Conservation (phyloP, 164 flowering plant species). For the Magnolia kwangsiensis region DNA sequence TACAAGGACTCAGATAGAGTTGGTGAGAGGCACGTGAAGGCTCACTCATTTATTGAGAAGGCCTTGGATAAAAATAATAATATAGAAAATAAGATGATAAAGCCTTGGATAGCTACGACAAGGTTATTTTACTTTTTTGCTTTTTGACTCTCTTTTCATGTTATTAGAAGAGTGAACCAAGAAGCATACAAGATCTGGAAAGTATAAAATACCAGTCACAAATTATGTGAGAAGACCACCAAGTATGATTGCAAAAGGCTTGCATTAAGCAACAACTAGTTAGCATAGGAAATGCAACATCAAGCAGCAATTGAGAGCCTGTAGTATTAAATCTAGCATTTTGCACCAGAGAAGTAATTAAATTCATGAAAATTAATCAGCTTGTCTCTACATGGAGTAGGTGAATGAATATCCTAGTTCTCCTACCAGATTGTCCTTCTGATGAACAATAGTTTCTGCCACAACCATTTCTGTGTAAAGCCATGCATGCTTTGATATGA, state of each 20-base stretch:
- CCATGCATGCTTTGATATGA: conserved; percentile 91
- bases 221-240: background rate
- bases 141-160: too few species aligned
- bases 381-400: background rate
- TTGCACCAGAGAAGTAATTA: background rate
- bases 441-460: conserved; percentile 89
- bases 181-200: too few species aligned
- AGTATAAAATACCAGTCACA: background rate
- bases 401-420: background rate
- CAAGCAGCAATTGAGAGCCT: background rate
- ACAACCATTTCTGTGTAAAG: conserved; percentile 97
- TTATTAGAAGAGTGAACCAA: too few species aligned
- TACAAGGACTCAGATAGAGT: too few species aligned
- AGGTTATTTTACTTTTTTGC: too few species aligned
- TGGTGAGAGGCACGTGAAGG: too few species aligned
- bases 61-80: too few species aligned
- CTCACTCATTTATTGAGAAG: too few species aligned
- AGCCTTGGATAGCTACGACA: too few species aligned
- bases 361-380: background rate
- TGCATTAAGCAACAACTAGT: background rate
- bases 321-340: background rate
- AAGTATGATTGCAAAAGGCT: background rate
- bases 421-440: conserved; percentile 72
- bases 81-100: too few species aligned
- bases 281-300: background rate